A percentile compares a stretch with the other conserved stretches of the same genome.
Evolutionary conservation across 805 yeast species (phyloP).

Genomic region (Metschnikowia anglica): DNA sequence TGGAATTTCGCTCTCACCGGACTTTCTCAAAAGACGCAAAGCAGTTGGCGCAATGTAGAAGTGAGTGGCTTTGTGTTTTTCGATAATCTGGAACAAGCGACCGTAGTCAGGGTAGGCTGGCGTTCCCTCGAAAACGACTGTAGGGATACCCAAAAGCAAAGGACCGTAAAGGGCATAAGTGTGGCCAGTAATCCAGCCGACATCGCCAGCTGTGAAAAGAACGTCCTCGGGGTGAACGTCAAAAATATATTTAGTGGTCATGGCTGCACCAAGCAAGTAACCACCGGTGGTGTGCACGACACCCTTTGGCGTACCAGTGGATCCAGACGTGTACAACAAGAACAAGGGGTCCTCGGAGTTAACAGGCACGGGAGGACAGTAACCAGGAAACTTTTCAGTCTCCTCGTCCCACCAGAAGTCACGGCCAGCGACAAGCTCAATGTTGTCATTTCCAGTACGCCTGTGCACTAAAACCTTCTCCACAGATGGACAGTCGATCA

Average conservation of each 20-base stretch:
- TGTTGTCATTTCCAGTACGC: constrained; percentile 63
- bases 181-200: constrained; percentile 92
- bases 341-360: constrained; percentile 80
- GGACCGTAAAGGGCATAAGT: constrained; percentile 84
- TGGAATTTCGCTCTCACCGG: constrained; percentile 63
- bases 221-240: constrained; percentile 74
- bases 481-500: constrained; percentile 63
- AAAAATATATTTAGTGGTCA: constrained; percentile 73
- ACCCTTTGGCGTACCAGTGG: constrained; percentile 89
- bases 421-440: constrained; percentile 53
- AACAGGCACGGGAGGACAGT: constrained; percentile 72
- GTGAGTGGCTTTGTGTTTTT: constrained; percentile 68
- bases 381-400: constrained; percentile 61
- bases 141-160: constrained; percentile 69
- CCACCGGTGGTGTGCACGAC: constrained; percentile 82
- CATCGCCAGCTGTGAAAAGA: constrained; percentile 84
- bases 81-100: constrained; percentile 78
- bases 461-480: constrained; percentile 67
- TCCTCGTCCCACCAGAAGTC: constrained; percentile 81
- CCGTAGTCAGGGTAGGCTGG: constrained; percentile 82
- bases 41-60: constrained; percentile 88
- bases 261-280: constrained; percentile 66
- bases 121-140: constrained; percentile 82
- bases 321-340: constrained; percentile 80
- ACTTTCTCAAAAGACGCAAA: constrained; percentile 68